Base-by-base conservation (phyloP, 108 stramenopile species). In the Conticribra guillardii region DNA sequence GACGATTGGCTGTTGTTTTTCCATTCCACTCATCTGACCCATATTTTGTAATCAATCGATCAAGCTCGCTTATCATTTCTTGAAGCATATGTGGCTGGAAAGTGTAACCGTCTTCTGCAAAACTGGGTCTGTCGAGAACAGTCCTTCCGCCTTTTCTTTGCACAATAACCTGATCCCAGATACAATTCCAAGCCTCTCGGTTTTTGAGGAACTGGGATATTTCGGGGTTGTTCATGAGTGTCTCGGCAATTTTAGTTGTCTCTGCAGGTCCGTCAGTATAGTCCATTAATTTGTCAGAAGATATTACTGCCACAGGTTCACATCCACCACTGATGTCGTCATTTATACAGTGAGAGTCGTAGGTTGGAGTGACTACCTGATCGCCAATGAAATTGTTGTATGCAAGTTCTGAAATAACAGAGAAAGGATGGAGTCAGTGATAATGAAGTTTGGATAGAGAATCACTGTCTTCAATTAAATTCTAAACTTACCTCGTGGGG, bases 11-110 rank as follows among this genome's bases (percentile, higher is more conserved):
- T 32, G 66, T 79, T 0, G 17, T 33, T 28, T 61, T 60, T 0
- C 31, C 3, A 29, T 60, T 68, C 78, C 78, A 79, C 26, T 58
- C 66, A 2, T 29, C 22, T 3, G 66, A 32, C n/a, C 72, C 32
- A 32, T 79, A 79, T 65, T 79, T 79, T 4, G 34, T 9, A 11
- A 79, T 79, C 18, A 74, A 22, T 30, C 78, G 61, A 52, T 65
- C 55, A 11, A 78, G 33, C 21, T 78, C 71, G 5, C 28, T 2
- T 1, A 72, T 58, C 76, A 78, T 78, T 48, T 63, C 33, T 37
- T 33, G 3, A 2, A 60, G 58, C 58, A 60, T 33, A 4, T 60
- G 4, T 16, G 58, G 4, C 3, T 29, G 34, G 34, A 60, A 60
- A 18, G 31, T 60, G 58, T 34, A 34, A 60, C 31, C 34, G 19